These are phyloP conservation scores for Durusdinium trenchii DNA, from an alignment of 73 alveolate genomes.

Conservation along the genomic window DNA sequence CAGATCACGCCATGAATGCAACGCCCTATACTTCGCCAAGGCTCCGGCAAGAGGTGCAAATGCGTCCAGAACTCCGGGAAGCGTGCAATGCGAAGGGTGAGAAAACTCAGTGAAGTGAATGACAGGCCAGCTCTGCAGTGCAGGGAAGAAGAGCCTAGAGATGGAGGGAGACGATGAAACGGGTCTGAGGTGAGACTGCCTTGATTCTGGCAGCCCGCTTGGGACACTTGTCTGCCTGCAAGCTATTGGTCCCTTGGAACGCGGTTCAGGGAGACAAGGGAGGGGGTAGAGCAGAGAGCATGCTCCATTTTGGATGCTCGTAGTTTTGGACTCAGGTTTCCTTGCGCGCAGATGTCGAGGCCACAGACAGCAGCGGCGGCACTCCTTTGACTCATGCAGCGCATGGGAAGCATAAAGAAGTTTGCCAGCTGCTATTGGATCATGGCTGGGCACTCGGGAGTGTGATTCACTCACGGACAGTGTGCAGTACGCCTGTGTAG, in stretches of 20 bases:
- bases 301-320: background rate
- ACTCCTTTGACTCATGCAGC: constrained; percentile 47
- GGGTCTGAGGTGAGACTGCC: constrained; percentile 46
- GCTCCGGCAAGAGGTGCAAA: constrained; percentile 55
- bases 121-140: background rate
- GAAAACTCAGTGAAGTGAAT: background rate
- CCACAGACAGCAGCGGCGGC: constrained; percentile 7
- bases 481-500: too few species aligned
- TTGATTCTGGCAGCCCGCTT: constrained; percentile 43
- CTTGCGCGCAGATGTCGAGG: constrained; percentile 53
- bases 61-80: constrained; percentile 55
- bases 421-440: constrained; percentile 50
- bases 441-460: constrained; percentile 18
- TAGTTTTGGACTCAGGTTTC: background rate
- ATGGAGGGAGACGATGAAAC: too few species aligned
- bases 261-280: too few species aligned
- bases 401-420: constrained; percentile 17
- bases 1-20: too few species aligned
- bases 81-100: constrained; percentile 37
- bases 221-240: constrained; percentile 56
- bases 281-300: too few species aligned
- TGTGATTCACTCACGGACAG: too few species aligned
- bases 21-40: too few species aligned
- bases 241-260: constrained; percentile 44
- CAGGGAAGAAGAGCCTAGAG: too few species aligned